Evolutionary conservation across 805 yeast species (phyloP).

Genomic region (Nakazawaea pomicola): DNA sequence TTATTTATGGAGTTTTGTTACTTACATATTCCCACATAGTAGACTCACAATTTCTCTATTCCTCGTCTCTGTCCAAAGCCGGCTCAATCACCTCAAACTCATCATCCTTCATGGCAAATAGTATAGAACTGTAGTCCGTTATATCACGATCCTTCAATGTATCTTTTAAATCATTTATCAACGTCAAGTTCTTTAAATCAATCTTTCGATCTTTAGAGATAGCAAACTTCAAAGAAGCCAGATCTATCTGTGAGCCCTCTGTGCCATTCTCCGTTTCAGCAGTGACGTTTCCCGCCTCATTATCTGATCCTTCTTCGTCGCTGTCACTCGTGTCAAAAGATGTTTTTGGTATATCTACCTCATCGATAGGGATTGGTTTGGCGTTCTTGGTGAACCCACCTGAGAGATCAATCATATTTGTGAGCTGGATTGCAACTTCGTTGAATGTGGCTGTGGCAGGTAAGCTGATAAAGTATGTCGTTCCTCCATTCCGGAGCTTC

Average conservation of each 20-base stretch:
- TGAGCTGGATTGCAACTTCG: constrained; percentile 26
- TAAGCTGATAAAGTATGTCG: constrained; percentile 27
- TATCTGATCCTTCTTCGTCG: constrained; percentile 19
- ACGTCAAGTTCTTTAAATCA: constrained; percentile 13
- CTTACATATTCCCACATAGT: too few relatives aligned
- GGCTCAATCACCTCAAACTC: constrained; percentile 27
- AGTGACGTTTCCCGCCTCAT: constrained; percentile 13
- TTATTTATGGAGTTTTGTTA: too few relatives aligned
- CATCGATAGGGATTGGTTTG: constrained; percentile 24
- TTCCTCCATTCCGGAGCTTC: constrained; percentile 30
- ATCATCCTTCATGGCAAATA: constrained; percentile 34
- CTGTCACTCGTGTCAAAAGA: constrained; percentile 30
- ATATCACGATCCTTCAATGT: constrained; percentile 27
- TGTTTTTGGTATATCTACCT: constrained; percentile 35
- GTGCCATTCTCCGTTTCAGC: constrained; percentile 7
- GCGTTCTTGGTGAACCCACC: constrained; percentile 40
- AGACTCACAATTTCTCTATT: background rate
- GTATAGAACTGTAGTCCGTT: constrained; percentile 36
- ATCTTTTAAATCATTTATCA: constrained; percentile 23
- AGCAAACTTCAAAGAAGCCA: constrained; percentile 31
- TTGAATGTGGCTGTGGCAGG: constrained; percentile 19
- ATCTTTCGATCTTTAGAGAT: constrained; percentile 25
- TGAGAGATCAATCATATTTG: constrained; percentile 34
- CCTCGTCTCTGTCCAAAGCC: constrained; percentile 9
- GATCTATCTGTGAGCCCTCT: constrained; percentile 16